Evolutionary conservation across 2,329 filamentous ascomycete species (phyloP).

Genomic region (Colletotrichum tofieldiae): DNA sequence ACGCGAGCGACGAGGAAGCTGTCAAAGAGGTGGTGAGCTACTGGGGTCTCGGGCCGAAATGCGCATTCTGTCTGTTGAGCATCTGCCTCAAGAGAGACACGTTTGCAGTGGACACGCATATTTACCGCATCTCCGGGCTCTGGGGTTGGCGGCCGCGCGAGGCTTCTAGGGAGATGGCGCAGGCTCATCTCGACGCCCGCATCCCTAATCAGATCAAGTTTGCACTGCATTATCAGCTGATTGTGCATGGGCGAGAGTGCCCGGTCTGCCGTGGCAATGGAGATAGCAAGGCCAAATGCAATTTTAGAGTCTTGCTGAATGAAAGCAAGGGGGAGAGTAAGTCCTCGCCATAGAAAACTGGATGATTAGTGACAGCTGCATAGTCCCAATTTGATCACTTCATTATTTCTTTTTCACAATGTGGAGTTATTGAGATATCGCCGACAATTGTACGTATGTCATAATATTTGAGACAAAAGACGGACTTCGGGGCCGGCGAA

Average conservation of each 20-base stretch:
- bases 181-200: slow-evolving; percentile 13
- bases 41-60: slow-evolving; percentile 27
- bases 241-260: slow-evolving; percentile 25
- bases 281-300: background rate
- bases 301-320: background rate
- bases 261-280: slow-evolving; percentile 19
- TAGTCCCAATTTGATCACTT: background rate
- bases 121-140: slow-evolving; percentile 20
- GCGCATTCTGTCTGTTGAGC: slow-evolving; percentile 24
- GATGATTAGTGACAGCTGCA: background rate
- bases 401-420: too few relatives aligned
- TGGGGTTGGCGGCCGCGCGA: slow-evolving; percentile 14
- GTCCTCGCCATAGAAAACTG: background rate
- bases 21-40: slow-evolving; percentile 28
- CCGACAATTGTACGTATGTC: too few relatives aligned
- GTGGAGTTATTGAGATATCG: too few relatives aligned
- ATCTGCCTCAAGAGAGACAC: slow-evolving; percentile 19
- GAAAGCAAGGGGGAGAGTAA: background rate
- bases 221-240: slow-evolving; percentile 15
- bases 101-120: slow-evolving; percentile 30
- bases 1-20: slow-evolving; percentile 19
- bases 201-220: slow-evolving; percentile 24
- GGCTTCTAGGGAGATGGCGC: background rate
- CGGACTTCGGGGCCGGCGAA: slow-evolving; percentile 17
- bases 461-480: background rate